phyloP scores from a whole-genome alignment of 148 eudicot species.

The Beta vulgaris region DNA sequence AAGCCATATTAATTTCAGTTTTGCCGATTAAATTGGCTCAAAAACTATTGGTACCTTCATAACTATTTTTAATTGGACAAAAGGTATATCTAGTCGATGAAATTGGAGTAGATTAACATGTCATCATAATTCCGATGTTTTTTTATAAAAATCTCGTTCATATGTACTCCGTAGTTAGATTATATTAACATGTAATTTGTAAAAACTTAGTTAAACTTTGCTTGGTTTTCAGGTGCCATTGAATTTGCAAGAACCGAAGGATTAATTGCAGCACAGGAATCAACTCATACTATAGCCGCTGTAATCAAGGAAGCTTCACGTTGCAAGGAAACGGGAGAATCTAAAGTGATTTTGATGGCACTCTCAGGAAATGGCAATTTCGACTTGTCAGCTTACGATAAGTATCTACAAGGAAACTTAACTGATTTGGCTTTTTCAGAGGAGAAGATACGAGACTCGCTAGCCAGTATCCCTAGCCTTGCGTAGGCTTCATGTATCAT shows the following conservation, averaged over 20 bases:
- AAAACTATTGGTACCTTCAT: too few relatives aligned
- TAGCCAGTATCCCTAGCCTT: slow-evolving; percentile 74
- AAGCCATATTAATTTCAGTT: too few relatives aligned
- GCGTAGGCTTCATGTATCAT: too few relatives aligned
- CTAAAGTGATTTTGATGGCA: slow-evolving; percentile 89
- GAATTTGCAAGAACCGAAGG: slow-evolving; percentile 94
- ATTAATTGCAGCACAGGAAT: slow-evolving; percentile 91
- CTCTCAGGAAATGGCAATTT: slow-evolving; percentile 98
- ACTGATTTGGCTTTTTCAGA: slow-evolving; percentile 70
- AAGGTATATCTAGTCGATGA: too few relatives aligned
- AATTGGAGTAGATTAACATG: too few relatives aligned
- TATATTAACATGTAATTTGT: too few relatives aligned
- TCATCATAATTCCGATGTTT: too few relatives aligned
- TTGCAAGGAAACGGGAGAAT: slow-evolving; percentile 83
- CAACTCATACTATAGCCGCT: slow-evolving; percentile 92
- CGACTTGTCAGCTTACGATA: slow-evolving; percentile 81
- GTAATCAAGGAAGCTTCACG: slow-evolving; percentile 85
- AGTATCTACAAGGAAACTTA: slow-evolving; percentile 66
- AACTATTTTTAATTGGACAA: too few relatives aligned
- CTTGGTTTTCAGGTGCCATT: slow-evolving; percentile 76
- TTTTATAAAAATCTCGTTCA: too few relatives aligned
- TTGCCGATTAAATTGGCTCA: too few relatives aligned
- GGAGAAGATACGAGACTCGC: slow-evolving; percentile 53
- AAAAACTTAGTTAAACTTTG: too few relatives aligned
- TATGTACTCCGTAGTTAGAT: too few relatives aligned